Base-by-base conservation (phyloP, 768 basidiomycete genomes). In the Tephrocybe sp. region DNA sequence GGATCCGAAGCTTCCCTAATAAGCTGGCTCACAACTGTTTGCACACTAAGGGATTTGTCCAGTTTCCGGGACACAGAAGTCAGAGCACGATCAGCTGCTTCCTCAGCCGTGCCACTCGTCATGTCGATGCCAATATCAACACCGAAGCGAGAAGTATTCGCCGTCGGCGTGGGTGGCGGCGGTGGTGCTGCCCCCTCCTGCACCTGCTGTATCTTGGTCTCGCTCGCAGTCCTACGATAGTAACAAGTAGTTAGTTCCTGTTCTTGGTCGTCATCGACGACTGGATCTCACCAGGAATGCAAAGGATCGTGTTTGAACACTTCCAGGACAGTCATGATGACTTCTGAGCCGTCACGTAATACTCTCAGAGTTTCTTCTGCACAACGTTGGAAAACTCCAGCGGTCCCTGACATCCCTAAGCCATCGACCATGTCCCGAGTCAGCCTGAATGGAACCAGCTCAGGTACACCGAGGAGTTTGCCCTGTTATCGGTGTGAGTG, bases 221-320 rank as follows among this genome's bases (percentile, higher is more conserved):
- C 87, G 64, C 83, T 90, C 61, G 86, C 86, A 2, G 87, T 87
- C 90, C 88, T 91, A 21, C n/a, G 15, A 36, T n/a, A 36, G 8
- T 4, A 12, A 21, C 20, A 39, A 18, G 3, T 39, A 4, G 38
- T 39, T 17, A 39, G 38, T 39, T 12, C 34, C 11, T 15, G 17
- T 12, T 4, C 34, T 15, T 15, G 34, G 6, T 9, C 34, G 34
- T 7, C 34, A 36, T 28, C n/a, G n/a, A n/a, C n/a, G 21, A 50
- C 17, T 33, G 11, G 23, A 6, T 18, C 11, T 42, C 25, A 93
- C 95, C 96, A 98, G 25, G 84, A 86, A 60, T 98, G 90, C 17
- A 99, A 77, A 4, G 97, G 96, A 66, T 99, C 96, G 62, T 96
- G 84, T 66, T 90, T 93, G 82, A 98, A 97, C 12, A 98, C 96